A percentile compares a stretch with the other conserved stretches of the same genome.
phyloP scores from a whole-genome alignment of 805 yeast species.

The Ogataea polymorpha region DNA sequence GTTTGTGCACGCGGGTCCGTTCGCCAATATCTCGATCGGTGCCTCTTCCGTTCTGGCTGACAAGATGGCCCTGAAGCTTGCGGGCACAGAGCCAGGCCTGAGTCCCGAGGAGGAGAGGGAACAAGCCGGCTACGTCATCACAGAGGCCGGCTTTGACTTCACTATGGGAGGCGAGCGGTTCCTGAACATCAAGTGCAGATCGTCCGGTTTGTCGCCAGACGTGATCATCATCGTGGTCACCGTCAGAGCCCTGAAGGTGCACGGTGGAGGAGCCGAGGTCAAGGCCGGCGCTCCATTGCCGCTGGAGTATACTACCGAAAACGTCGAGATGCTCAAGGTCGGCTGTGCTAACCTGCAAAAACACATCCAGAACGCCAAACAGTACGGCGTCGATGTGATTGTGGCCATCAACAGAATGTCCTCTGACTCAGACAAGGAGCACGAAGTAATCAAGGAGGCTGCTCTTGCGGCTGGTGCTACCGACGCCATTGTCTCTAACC shows the following conservation, averaged over 20 bases:
- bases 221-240: conserved; percentile 94
- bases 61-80: conserved; percentile 84
- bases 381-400: conserved; percentile 86
- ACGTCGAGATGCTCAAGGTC: conserved; percentile 67
- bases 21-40: conserved; percentile 96
- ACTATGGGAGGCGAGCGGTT: conserved; percentile 99
- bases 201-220: conserved; percentile 85
- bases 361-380: conserved; percentile 82
- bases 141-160: conserved; percentile 98
- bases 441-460: conserved; percentile 72
- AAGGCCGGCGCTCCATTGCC: conserved; percentile 91
- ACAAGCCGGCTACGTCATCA: conserved; percentile 81
- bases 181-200: conserved; percentile 90
- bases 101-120: conserved; percentile 30
- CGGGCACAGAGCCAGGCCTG: conserved; percentile 56
- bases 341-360: conserved; percentile 89
- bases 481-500: conserved; percentile 86
- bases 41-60: conserved; percentile 95
- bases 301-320: conserved; percentile 73
- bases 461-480: conserved; percentile 89
- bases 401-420: conserved; percentile 91
- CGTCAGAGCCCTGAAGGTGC: conserved; percentile 92
- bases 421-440: conserved; percentile 78
- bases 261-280: conserved; percentile 97
- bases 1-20: conserved; percentile 96